These are phyloP conservation scores for Ogataea ganodermae DNA, from an alignment of 805 yeast genomes.

Conservation along the genomic window DNA sequence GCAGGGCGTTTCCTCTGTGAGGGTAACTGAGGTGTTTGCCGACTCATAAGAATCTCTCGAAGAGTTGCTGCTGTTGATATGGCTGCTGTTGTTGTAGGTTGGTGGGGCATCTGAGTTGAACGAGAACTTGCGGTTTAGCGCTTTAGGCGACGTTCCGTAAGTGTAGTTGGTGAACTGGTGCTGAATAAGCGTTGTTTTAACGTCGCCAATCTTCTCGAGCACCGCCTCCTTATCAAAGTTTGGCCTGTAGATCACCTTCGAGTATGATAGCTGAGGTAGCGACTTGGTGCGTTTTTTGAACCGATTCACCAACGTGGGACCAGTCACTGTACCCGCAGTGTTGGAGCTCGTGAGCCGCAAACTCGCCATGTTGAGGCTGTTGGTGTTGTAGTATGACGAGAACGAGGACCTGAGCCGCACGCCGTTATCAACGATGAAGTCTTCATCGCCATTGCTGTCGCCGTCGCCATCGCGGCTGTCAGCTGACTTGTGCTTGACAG, in stretches of 20 bases:
- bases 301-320: neutral
- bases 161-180: constrained; percentile 32
- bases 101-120: constrained; percentile 24
- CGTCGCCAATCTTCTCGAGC: constrained; percentile 42
- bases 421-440: constrained; percentile 2
- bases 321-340: neutral
- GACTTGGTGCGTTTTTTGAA: constrained; percentile 52
- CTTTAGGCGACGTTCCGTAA: constrained; percentile 21
- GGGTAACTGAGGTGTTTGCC: constrained; percentile 24
- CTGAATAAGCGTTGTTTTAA: constrained; percentile 39
- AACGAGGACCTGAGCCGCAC: constrained; percentile 17
- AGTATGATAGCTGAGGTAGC: constrained; percentile 53
- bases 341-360: constrained; percentile 19
- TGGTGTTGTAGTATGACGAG: constrained; percentile 19
- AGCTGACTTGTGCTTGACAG: neutral
- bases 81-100: neutral
- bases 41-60: constrained; percentile 26
- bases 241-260: constrained; percentile 44
- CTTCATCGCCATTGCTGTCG: constrained; percentile 16
- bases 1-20: constrained; percentile 38
- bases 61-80: constrained; percentile 19
- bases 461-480: neutral
- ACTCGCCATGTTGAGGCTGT: constrained; percentile 20
- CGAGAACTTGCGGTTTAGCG: constrained; percentile 27
- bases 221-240: constrained; percentile 36